Conservation (phyloP, 106 monocot species). For the Xerophyta viscosa region DNA sequence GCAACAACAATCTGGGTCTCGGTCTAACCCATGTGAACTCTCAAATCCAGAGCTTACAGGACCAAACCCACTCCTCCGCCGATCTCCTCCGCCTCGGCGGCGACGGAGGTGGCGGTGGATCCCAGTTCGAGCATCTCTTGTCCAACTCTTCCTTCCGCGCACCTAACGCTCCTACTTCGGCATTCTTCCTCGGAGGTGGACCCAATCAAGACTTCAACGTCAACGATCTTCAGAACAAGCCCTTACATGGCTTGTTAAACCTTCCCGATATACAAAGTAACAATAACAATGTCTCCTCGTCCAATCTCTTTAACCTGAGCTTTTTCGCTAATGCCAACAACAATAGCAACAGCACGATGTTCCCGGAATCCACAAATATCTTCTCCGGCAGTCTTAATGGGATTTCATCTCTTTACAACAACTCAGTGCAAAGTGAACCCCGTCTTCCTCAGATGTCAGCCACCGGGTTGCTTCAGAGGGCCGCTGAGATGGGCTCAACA, state of each 20-base stretch:
- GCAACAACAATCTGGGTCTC: conserved; percentile 33
- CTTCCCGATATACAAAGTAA: conserved; percentile 47
- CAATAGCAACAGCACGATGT: conserved; percentile 25
- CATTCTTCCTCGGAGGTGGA: conserved; percentile 33
- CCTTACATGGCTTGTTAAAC: conserved; percentile 51
- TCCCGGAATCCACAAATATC: conserved; percentile 13
- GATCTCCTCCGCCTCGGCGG: conserved; percentile 51
- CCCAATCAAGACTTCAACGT: conserved; percentile 34
- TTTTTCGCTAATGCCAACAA: conserved; percentile 49
- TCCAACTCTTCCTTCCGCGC: conserved; percentile 33
- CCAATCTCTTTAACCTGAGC: conserved; percentile 54
- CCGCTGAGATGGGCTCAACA: conserved; percentile 64
- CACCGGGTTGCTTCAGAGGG: conserved; percentile 84
- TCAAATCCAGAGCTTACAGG: conserved; percentile 42
- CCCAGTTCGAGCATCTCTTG: conserved; percentile 53
- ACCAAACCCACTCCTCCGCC: conserved; percentile 30
- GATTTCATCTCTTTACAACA: conserved; percentile 22
- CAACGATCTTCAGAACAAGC: conserved; percentile 38
- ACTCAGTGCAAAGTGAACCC: conserved; percentile 23
- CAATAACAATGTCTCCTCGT: conserved; percentile 4
- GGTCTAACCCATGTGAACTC: conserved; percentile 43
- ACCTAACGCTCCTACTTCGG: conserved; percentile 22
- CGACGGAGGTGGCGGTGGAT: conserved; percentile 4
- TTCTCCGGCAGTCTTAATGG: conserved; percentile 32
- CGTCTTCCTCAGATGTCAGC: conserved; percentile 91